Evolutionary conservation across 208 protist species (phyloP), one percentile per base, ranked within the genome.

Genomic region (Kentomonas sorsogonicus): DNA sequence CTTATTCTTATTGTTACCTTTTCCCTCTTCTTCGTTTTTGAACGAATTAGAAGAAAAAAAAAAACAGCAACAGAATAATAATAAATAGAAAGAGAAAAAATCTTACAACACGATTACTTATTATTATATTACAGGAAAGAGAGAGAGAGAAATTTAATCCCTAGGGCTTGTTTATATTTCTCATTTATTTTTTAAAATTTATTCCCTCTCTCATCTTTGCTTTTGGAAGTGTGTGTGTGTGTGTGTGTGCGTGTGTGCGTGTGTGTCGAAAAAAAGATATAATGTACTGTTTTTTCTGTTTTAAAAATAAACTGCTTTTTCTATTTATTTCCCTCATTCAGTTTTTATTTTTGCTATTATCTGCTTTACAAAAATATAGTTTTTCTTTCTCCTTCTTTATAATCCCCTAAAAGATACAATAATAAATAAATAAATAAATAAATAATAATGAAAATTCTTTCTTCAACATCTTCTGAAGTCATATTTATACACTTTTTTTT

Each of bases 351-450:
- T 46, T 25, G 22, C 16, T 52, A 31, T 52, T 52, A 33, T 34
- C n/a, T 9, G 5, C 7, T 20, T 5, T 47, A 20, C 23, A 9
- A 20, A 20, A 36, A 11, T 15, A 15, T 36, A 36, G 11, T 36
- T 5, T 47, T 47, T 47, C 16, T 26, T 26, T 47, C 16, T 47
- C 16, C 7, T 26, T 47, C 6, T 55, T 36, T 61, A 25, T 61
- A 43, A 55, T 53, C 20, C 20, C 56, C 5, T 7, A 53, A 55
- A 16, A 54, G 36, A 26, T 53, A 53, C 23, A 54, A 47, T 4
- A 47, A 34, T 16, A 60, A 60, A 54, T 51, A 27, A 52, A 51
- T 40, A 60, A 52, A 52, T 16, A 60, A 40, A 43, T 22, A 34
- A 27, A 56, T 40, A 40, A 40, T 40, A 9, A 9, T n/a, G 15